Percentiles rank a stretch among this genome's conserved stretches.
phyloP scores from a whole-genome alignment of 1,139 yeast genomes.

The Suhomyces terraborum region DNA sequence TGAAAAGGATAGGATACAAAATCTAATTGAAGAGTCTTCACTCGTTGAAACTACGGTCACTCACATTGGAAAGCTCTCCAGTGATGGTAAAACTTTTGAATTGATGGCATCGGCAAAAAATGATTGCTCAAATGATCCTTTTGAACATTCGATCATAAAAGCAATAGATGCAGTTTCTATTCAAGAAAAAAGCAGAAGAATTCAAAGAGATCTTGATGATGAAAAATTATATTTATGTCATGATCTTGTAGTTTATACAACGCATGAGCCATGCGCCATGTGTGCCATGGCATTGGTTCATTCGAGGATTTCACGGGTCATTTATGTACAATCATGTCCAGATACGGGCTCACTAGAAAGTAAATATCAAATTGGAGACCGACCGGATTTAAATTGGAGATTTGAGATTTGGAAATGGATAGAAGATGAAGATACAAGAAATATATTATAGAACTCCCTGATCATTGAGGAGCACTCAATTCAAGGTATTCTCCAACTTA shows the following conservation, averaged over 20 bases:
- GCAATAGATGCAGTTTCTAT: constrained; percentile 66
- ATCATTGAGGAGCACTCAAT: not conserved
- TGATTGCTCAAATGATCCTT: constrained; percentile 40
- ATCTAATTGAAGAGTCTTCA: constrained; percentile 23
- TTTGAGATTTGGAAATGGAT: constrained; percentile 77
- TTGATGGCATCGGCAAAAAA: constrained; percentile 27
- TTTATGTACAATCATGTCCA: constrained; percentile 53
- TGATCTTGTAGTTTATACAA: constrained; percentile 74
- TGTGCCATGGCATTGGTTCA: constrained; percentile 96
- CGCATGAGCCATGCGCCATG: constrained; percentile 97
- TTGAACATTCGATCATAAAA: constrained; percentile 72
- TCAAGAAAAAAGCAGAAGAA: constrained; percentile 42
- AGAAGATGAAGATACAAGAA: constrained; percentile 23
- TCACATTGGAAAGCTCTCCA: constrained; percentile 26
- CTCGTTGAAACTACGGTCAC: constrained; percentile 17
- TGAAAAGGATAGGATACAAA: constrained; percentile 43
- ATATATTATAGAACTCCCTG: not conserved
- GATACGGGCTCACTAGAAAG: constrained; percentile 56
- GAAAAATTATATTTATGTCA: constrained; percentile 63
- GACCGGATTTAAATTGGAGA: constrained; percentile 73
- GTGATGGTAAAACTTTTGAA: constrained; percentile 15
- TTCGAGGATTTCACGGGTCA: constrained; percentile 72
- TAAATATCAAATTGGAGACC: constrained; percentile 73
- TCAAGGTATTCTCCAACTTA: not conserved
- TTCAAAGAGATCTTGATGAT: constrained; percentile 3